Conservation (phyloP, 2,329 filamentous ascomycete species). For the Calonectria fujianensis region DNA sequence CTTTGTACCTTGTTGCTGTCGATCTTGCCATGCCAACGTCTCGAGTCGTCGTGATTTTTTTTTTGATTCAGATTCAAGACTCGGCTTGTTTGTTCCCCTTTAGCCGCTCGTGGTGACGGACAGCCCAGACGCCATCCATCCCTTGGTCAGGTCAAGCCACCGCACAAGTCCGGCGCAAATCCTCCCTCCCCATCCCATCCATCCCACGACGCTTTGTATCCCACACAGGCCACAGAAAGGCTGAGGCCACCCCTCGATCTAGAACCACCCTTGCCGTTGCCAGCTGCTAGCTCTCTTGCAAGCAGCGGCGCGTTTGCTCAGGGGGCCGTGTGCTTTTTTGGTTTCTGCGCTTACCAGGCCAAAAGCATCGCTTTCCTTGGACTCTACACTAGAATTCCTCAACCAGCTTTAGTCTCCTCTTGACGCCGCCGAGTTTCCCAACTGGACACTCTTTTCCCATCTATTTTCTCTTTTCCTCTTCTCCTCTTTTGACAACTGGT, state of each 20-base stretch:
- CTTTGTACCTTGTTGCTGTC: conserved; percentile 37
- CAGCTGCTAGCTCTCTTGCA: conserved; percentile 52
- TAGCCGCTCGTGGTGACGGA: conserved; percentile 4
- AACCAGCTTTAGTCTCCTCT: conserved; percentile 43
- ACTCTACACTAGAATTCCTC: conserved; percentile 43
- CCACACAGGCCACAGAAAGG: conserved; percentile 47
- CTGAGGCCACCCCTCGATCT: conserved; percentile 56
- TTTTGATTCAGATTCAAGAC: conserved; percentile 34
- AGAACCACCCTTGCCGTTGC: conserved; percentile 52
- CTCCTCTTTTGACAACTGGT: conserved; percentile 22
- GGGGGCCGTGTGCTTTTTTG: conserved; percentile 48
- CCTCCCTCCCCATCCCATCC: conserved; percentile 15
- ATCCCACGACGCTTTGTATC: conserved; percentile 23
- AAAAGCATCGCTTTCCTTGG: conserved; percentile 40
- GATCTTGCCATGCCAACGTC: conserved; percentile 38
- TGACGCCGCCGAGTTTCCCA: conserved; percentile 29
- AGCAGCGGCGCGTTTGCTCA: conserved; percentile 55
- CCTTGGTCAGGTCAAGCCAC: conserved; percentile 35
- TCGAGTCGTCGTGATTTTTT: conserved; percentile 25
- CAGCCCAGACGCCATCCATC: conserved; percentile 20
- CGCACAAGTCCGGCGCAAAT: conserved; percentile 30
- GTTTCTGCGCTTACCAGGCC: conserved; percentile 46
- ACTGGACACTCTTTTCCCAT: conserved; percentile 10
- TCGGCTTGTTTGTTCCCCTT: conserved; percentile 3
- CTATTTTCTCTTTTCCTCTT: conserved; percentile 14